These are phyloP conservation scores for Fraxinus xanthoxyloides DNA, from an alignment of 305 asterid genomes.

Conservation along the genomic window DNA sequence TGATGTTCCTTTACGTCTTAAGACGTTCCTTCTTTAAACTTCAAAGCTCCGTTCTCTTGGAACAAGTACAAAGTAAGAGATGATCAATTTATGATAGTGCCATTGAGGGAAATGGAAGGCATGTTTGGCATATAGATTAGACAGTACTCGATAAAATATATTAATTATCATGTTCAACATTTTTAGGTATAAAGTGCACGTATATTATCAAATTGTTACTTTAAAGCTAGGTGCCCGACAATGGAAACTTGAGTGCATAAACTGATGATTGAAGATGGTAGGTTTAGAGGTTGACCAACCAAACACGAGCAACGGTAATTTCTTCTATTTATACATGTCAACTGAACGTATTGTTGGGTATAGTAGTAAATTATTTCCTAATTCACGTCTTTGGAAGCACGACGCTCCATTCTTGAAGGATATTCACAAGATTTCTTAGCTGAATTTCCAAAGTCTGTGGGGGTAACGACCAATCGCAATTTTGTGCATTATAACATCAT, in stretches of 20 bases:
- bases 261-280: background rate
- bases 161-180: background rate
- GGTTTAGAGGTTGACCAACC: background rate
- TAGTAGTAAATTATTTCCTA: background rate
- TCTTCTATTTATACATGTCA: background rate
- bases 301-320: background rate
- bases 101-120: background rate
- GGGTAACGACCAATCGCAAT: background rate
- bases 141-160: background rate
- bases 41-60: background rate
- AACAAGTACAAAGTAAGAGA: background rate
- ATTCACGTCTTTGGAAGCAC: background rate
- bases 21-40: background rate
- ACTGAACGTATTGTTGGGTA: background rate
- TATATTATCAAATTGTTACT: background rate
- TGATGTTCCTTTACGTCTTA: background rate
- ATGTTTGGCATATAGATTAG: background rate
- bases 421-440: background rate
- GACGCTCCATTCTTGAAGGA: background rate
- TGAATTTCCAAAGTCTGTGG: background rate
- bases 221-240: background rate
- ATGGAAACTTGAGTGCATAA: background rate
- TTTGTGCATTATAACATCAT: background rate
- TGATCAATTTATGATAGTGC: background rate
- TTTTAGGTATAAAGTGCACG: background rate